These are phyloP conservation scores for Fomes fomentarius DNA, from an alignment of 1,284 basidiomycete species.

Conservation along the genomic window DNA sequence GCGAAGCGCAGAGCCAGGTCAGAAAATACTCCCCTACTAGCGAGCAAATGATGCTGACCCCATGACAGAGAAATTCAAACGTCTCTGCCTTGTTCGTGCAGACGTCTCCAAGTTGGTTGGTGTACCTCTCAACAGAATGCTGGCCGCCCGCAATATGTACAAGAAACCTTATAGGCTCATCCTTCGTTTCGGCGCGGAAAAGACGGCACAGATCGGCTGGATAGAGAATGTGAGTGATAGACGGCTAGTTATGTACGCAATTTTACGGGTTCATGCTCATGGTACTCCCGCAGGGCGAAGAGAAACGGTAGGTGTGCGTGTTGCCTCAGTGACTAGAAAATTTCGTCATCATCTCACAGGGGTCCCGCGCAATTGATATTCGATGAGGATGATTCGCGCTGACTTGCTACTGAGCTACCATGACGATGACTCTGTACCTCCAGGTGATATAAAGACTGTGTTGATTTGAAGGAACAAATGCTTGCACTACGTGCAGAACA, in stretches of 20 bases:
- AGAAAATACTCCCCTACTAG: background rate
- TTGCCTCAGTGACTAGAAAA: too few species aligned
- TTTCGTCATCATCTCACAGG: too few species aligned
- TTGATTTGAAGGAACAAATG: too few species aligned
- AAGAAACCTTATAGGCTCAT: slow-evolving; percentile 49
- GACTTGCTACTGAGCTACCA: too few species aligned
- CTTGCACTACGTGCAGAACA: too few species aligned
- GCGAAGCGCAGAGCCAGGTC: slow-evolving; percentile 48
- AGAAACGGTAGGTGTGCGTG: background rate
- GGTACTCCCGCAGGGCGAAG: background rate
- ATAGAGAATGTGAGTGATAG: slow-evolving; percentile 35
- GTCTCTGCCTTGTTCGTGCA: slow-evolving; percentile 44
- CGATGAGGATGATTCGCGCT: too few species aligned
- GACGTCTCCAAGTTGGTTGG: slow-evolving; percentile 38
- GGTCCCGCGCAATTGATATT: too few species aligned
- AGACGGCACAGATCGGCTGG: slow-evolving; percentile 49
- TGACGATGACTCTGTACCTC: too few species aligned
- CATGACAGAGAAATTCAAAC: slow-evolving; percentile 41
- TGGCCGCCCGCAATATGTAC: slow-evolving; percentile 35
- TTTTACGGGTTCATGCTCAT: background rate
- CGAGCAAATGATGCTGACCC: background rate
- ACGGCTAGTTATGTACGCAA: background rate
- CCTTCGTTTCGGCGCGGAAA: slow-evolving; percentile 48
- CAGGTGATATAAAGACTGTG: too few species aligned
- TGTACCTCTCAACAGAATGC: slow-evolving; percentile 20